Conservation (phyloP, 2,329 filamentous ascomycete species). For the Pyrenophora seminiperda region DNA sequence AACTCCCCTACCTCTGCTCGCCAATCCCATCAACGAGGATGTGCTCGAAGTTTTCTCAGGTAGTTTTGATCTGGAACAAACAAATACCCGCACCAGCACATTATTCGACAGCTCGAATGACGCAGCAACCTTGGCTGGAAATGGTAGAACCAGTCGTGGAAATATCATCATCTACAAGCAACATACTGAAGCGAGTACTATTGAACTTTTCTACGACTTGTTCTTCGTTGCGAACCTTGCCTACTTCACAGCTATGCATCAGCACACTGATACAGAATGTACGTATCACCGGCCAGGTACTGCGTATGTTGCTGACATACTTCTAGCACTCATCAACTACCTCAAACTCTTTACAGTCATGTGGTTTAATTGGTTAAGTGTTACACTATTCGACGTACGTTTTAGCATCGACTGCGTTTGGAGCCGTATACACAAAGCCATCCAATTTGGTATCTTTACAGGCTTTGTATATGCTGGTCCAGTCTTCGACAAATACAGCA, state of each 20-base stretch:
- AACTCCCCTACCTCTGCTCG: slow-evolving; percentile 24
- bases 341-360: slow-evolving; percentile 62
- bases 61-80: slow-evolving; percentile 22
- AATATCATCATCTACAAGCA: slow-evolving; percentile 35
- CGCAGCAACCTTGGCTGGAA: slow-evolving; percentile 20
- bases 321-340: slow-evolving; percentile 48
- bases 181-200: slow-evolving; percentile 56
- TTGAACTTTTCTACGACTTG: slow-evolving; percentile 64
- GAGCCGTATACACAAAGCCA: slow-evolving; percentile 63
- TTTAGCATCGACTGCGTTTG: slow-evolving; percentile 69
- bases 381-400: slow-evolving; percentile 67
- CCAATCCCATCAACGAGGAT: slow-evolving; percentile 29
- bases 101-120: slow-evolving; percentile 9
- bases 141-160: slow-evolving; percentile 23
- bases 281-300: neutral
- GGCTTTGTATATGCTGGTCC: slow-evolving; percentile 66
- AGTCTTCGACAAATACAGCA: slow-evolving; percentile 37
- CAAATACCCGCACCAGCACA: slow-evolving; percentile 8
- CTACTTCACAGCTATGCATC: slow-evolving; percentile 63
- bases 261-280: slow-evolving; percentile 57
- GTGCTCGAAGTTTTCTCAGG: slow-evolving; percentile 18
- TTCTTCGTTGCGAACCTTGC: slow-evolving; percentile 69
- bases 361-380: slow-evolving; percentile 70
- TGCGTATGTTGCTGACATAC: slow-evolving; percentile 1
- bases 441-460: slow-evolving; percentile 68